Conservation (phyloP, 371 early-diverging fungal species). For the Sporodiniella umbellata region DNA sequence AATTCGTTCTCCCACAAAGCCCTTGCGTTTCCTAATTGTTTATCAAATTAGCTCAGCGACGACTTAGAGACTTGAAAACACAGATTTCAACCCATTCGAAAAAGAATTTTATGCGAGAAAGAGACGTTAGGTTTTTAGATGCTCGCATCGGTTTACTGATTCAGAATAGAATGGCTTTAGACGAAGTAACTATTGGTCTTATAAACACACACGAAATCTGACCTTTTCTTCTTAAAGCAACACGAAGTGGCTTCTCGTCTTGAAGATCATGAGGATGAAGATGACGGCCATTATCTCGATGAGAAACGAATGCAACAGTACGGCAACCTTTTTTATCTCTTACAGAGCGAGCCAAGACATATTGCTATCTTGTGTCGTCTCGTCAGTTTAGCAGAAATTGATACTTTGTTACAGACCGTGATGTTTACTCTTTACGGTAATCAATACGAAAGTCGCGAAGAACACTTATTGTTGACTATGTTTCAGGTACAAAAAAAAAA, state of each 20-base stretch:
- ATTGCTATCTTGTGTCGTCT: slow-evolving; percentile 84
- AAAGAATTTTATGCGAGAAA: slow-evolving; percentile 91
- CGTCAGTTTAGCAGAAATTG: slow-evolving; percentile 88
- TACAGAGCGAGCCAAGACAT: slow-evolving; percentile 93
- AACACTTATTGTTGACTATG: slow-evolving; percentile 91
- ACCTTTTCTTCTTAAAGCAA: slow-evolving; percentile 51
- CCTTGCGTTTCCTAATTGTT: background rate
- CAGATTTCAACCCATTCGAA: slow-evolving; percentile 92
- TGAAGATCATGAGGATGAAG: slow-evolving; percentile 72
- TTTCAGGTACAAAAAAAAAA: slow-evolving; percentile 70
- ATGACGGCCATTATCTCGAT: slow-evolving; percentile 70
- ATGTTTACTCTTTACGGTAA: slow-evolving; percentile 96
- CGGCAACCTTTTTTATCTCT: slow-evolving; percentile 88
- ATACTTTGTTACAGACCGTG: slow-evolving; percentile 89
- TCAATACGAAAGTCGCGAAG: slow-evolving; percentile 94
- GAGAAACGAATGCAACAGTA: slow-evolving; percentile 84
- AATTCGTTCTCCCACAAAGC: background rate
- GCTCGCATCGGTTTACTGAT: slow-evolving; percentile 90
- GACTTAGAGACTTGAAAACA: slow-evolving; percentile 81
- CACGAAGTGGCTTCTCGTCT: slow-evolving; percentile 75
- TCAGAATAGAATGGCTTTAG: slow-evolving; percentile 90
- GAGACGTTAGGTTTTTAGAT: slow-evolving; percentile 94
- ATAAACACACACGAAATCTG: background rate
- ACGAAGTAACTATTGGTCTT: slow-evolving; percentile 51
- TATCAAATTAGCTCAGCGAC: slow-evolving; percentile 68